Conservation (phyloP, 2,329 filamentous ascomycete genomes). For the Cercospora citrullina region DNA sequence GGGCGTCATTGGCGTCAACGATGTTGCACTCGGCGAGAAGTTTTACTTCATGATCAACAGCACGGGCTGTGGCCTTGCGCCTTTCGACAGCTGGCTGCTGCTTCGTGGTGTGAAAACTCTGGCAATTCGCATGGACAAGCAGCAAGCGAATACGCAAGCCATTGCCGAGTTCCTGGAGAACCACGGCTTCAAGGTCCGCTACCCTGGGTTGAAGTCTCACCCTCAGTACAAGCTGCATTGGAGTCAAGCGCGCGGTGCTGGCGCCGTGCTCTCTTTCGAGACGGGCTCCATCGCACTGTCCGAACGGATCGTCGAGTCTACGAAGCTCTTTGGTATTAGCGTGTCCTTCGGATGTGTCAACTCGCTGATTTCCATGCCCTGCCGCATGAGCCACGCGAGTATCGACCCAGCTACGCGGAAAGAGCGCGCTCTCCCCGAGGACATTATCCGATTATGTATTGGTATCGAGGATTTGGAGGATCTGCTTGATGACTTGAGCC, state of each 20-base stretch:
- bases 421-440: constrained; percentile 91
- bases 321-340: constrained; percentile 88
- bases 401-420: constrained; percentile 92
- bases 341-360: constrained; percentile 99
- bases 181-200: constrained; percentile 91
- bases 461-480: constrained; percentile 93
- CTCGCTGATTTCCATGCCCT: constrained; percentile 98
- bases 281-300: constrained; percentile 82
- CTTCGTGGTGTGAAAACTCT: constrained; percentile 96
- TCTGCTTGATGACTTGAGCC: constrained; percentile 85
- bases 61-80: constrained; percentile 88
- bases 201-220: constrained; percentile 90
- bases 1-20: constrained; percentile 90
- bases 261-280: constrained; percentile 93
- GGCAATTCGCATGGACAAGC: constrained; percentile 97
- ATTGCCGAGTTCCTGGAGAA: constrained; percentile 91
- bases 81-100: constrained; percentile 93
- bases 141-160: constrained; percentile 85
- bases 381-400: constrained; percentile 98
- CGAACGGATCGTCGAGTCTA: constrained; percentile 90
- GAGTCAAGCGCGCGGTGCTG: constrained; percentile 90
- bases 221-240: constrained; percentile 96
- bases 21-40: constrained; percentile 75
- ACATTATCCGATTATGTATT: constrained; percentile 92
- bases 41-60: constrained; percentile 97